phyloP scores from a whole-genome alignment of 768 basidiomycete genomes.

The Kockovaella imperatae region DNA sequence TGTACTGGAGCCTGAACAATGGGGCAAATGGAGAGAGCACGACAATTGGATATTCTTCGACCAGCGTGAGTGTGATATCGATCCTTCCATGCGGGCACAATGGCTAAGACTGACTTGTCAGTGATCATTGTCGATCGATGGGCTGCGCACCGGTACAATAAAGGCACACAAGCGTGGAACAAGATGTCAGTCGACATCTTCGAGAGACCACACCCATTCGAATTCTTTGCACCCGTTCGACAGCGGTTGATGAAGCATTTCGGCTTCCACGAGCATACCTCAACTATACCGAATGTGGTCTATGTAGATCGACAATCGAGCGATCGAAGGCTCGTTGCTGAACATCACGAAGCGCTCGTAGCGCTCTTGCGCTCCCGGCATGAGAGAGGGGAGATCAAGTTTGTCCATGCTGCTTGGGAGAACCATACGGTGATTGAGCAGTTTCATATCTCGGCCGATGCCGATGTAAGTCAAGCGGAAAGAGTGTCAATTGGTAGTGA shows the following conservation, averaged over 20 bases:
- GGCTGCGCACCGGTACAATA: no score
- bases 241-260: slow-evolving; percentile 61
- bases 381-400: slow-evolving; percentile 54
- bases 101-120: no score
- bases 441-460: slow-evolving; percentile 40
- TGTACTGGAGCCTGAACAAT: no score
- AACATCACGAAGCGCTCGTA: slow-evolving; percentile 69
- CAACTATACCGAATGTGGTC: slow-evolving; percentile 61
- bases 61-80: no score
- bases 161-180: no score
- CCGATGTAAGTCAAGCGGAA: slow-evolving; percentile 39
- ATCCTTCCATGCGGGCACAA: no score
- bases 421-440: slow-evolving; percentile 43
- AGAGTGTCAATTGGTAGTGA: not conserved
- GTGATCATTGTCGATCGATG: no score
- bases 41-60: no score
- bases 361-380: no score
- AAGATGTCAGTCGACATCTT: no score
- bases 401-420: slow-evolving; percentile 45
- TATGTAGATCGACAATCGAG: slow-evolving; percentile 79
- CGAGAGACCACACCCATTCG: no score
- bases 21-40: no score
- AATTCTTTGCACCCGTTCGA: slow-evolving; percentile 73
- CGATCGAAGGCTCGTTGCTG: slow-evolving; percentile 66
- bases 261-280: slow-evolving; percentile 48